Conservation (phyloP, 768 basidiomycete species). For the Paxillus involutus region DNA sequence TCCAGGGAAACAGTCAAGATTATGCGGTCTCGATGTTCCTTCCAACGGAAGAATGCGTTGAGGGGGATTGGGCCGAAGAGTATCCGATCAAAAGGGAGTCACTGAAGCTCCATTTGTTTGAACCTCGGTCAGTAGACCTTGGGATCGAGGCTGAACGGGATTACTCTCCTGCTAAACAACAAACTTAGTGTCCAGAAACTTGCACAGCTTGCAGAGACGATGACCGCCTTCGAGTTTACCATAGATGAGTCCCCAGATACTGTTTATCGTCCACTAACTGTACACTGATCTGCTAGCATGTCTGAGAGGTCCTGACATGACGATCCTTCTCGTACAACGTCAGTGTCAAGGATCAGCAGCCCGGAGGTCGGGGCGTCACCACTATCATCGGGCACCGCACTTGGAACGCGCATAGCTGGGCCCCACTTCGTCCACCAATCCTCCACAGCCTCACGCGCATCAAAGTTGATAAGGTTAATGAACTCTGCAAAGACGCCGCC, state of each 20-base stretch:
- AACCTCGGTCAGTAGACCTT: slow-evolving; percentile 16
- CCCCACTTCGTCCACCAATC: slow-evolving; percentile 67
- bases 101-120: slow-evolving; percentile 15
- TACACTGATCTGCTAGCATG: background rate
- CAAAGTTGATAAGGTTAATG: slow-evolving; percentile 46
- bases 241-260: background rate
- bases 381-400: background rate
- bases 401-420: slow-evolving; percentile 3
- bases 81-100: slow-evolving; percentile 13
- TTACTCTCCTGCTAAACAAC: background rate
- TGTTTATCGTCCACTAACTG: slow-evolving; percentile 8
- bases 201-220: slow-evolving; percentile 10
- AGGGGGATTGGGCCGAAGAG: background rate
- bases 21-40: slow-evolving; percentile 16
- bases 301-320: slow-evolving; percentile 10
- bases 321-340: slow-evolving; percentile 10
- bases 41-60: background rate
- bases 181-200: slow-evolving; percentile 18
- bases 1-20: slow-evolving; percentile 7
- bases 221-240: slow-evolving; percentile 31
- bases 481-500: slow-evolving; percentile 49
- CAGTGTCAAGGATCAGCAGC: slow-evolving; percentile 9
- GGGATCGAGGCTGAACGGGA: background rate
- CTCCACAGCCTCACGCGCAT: slow-evolving; percentile 52
- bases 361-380: background rate